These are phyloP conservation scores for Guadua angustifolia DNA, from an alignment of 176 grass and related monocot species.

Conservation along the genomic window DNA sequence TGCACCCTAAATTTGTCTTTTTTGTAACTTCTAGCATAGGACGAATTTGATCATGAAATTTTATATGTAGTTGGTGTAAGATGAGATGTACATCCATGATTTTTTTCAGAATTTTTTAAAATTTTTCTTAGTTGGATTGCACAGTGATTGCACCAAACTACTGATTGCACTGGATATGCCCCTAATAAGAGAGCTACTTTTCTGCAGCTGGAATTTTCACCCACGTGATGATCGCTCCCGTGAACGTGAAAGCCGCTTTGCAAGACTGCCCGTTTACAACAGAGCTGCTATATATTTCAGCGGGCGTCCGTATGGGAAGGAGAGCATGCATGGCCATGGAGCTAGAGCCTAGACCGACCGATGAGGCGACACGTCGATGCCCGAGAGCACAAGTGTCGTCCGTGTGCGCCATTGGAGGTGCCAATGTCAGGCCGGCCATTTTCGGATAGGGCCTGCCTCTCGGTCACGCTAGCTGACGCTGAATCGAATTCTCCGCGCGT, in stretches of 20 bases:
- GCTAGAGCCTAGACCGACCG: background rate
- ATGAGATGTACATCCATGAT: too few species aligned
- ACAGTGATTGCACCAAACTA: too few species aligned
- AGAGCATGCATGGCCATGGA: background rate
- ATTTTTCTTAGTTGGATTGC: too few species aligned
- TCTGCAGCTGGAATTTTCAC: background rate
- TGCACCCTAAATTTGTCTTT: too few species aligned
- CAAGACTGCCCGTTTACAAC: background rate
- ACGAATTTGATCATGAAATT: too few species aligned
- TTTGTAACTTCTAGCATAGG: too few species aligned
- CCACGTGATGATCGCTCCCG: background rate
- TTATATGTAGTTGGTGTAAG: too few species aligned
- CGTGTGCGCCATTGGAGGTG: slow-evolving; percentile 1
- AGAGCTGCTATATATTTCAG: background rate
- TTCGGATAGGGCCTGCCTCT: background rate
- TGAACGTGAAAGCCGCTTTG: background rate
- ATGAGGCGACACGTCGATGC: background rate
- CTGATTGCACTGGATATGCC: too few species aligned
- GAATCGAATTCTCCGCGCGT: background rate
- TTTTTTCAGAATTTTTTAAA: too few species aligned
- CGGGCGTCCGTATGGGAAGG: too few species aligned
- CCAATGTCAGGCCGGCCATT: slow-evolving; percentile 34
- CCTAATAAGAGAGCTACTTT: background rate
- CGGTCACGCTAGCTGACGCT: background rate
- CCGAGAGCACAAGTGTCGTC: slow-evolving; percentile 21